Evolutionary conservation across 257 asterid species (phyloP).

Genomic region (Asclepias syriaca): DNA sequence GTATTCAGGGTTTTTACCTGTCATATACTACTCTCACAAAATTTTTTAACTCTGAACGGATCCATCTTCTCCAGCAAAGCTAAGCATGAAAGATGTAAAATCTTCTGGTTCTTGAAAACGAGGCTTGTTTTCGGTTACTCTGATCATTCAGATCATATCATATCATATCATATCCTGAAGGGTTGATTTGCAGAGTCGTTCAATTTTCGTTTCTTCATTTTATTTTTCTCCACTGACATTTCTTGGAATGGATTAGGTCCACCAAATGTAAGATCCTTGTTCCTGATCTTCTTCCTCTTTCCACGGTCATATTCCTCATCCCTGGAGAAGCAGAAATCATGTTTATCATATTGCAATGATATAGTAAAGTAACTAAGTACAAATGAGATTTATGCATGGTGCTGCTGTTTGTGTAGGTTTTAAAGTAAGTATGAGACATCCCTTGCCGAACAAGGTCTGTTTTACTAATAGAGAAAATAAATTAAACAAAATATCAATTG

Average conservation of each 20-base stretch:
- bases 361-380: no score
- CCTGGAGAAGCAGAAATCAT: slow-evolving; percentile 31
- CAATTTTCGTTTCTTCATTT: slow-evolving; percentile 41
- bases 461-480: background rate
- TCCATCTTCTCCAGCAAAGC: background rate
- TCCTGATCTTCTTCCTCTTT: slow-evolving; percentile 81
- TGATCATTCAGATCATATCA: no score
- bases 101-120: background rate
- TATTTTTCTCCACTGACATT: slow-evolving; percentile 40
- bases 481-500: no score
- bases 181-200: slow-evolving; percentile 45
- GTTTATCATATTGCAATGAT: no score
- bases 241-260: slow-evolving; percentile 85
- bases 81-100: background rate
- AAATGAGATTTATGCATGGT: no score
- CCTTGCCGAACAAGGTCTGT: background rate
- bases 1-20: background rate
- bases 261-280: slow-evolving; percentile 33
- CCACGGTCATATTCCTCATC: slow-evolving; percentile 96
- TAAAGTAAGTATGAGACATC: no score
- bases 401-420: background rate
- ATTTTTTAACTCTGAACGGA: background rate
- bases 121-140: background rate
- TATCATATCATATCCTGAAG: slow-evolving; percentile 47
- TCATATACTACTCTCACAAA: no score